A percentile compares a stretch with the other conserved stretches of the same genome.
Evolutionary conservation across 495 filamentous ascomycete genomes (phyloP).

Genomic region (Annulohypoxylon moriforme): DNA sequence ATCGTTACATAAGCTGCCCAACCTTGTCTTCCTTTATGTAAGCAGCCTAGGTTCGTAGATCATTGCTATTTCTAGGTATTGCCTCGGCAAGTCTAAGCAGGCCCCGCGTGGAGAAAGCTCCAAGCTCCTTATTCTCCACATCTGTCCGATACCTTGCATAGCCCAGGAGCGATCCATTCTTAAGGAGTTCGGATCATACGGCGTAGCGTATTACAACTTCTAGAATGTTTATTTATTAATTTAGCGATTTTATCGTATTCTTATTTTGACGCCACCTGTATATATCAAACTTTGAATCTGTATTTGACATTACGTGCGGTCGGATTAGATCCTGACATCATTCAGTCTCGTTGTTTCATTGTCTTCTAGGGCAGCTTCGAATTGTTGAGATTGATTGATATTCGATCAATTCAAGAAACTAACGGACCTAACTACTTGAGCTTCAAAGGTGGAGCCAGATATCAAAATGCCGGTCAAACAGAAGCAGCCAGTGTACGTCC

Average conservation of each 20-base stretch:
- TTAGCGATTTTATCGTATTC: neutral
- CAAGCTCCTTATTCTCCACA: conserved; percentile 14
- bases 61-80: conserved; percentile 28
- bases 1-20: neutral
- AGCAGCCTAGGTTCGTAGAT: neutral
- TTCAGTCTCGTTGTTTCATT: neutral
- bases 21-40: neutral
- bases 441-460: neutral
- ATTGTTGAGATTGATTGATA: neutral
- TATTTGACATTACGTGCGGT: neutral
- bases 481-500: conserved; percentile 74
- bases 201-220: neutral
- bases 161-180: neutral
- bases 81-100: conserved; percentile 30
- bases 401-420: neutral
- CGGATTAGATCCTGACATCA: neutral
- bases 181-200: conserved; percentile 14
- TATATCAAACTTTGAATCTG: neutral
- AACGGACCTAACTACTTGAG: neutral
- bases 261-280: neutral
- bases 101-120: conserved; percentile 11
- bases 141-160: neutral
- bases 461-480: conserved; percentile 58
- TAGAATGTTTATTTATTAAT: conserved; percentile 2
- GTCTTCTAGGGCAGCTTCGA: neutral